A percentile compares a stretch with the other conserved stretches of the same genome.
phyloP scores from a whole-genome alignment of 2,329 filamentous ascomycete genomes.

The Talaromyces atroroseus region DNA sequence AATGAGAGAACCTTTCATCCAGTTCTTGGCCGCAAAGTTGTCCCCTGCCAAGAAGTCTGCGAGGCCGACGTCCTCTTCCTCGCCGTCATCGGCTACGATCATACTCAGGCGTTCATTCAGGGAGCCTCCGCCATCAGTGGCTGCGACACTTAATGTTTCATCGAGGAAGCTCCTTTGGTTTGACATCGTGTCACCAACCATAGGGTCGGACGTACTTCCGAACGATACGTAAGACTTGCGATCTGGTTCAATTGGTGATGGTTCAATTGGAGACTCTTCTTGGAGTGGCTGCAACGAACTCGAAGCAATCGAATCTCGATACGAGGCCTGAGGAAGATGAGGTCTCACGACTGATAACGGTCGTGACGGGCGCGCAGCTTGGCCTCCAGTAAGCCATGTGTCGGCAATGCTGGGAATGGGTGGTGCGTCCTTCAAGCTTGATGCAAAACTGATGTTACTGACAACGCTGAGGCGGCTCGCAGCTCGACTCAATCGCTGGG shows the following conservation, averaged over 20 bases:
- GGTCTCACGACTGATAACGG: conserved; percentile 58
- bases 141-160: conserved; percentile 65
- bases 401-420: conserved; percentile 95
- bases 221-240: conserved; percentile 91
- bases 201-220: conserved; percentile 55
- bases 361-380: conserved; percentile 46
- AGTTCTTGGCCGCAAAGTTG: conserved; percentile 94
- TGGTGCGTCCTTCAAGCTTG: conserved; percentile 85
- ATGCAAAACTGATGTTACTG: conserved; percentile 88
- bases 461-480: conserved; percentile 90
- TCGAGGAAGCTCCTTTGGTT: conserved; percentile 79
- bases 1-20: conserved; percentile 98
- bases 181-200: conserved; percentile 69
- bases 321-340: conserved; percentile 56
- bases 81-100: conserved; percentile 81
- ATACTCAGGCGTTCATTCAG: conserved; percentile 77
- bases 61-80: conserved; percentile 84
- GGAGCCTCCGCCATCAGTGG: conserved; percentile 59
- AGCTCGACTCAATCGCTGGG: conserved; percentile 83
- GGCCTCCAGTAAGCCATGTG: conserved; percentile 68
- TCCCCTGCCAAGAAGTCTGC: conserved; percentile 86
- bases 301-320: conserved; percentile 82
- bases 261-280: conserved; percentile 76
- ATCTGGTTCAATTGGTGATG: conserved; percentile 69
- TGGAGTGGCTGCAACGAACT: conserved; percentile 84